Evolutionary conservation across 352 stramenopile genomes (phyloP), one percentile per base, ranked within the genome.

Genomic region (Thraustotheca clavata): DNA sequence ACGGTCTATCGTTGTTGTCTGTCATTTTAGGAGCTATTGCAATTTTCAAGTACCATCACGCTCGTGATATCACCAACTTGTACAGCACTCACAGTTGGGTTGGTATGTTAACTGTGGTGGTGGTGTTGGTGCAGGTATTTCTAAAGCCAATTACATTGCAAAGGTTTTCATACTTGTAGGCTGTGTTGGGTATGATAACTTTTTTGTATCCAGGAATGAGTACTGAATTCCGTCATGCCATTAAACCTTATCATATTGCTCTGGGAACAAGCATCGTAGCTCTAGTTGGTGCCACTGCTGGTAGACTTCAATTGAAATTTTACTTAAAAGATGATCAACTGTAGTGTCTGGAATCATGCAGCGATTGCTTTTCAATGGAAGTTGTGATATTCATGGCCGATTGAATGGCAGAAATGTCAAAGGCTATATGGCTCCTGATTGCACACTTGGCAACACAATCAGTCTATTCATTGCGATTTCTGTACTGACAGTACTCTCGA

Each of bases 51-150:
- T 95, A 89, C 71, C 84, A 95, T 75, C 89, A 91, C 50, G 86
- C 93, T 47, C 84, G 89, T 67, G 71, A 69, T 22, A 94, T 94
- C 68, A 87, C 76, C 22, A 94, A 95, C 60, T 57, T 95, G 27
- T 93, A 92, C 73, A 91, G 80, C 59, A 73, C 94, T 9, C 86
- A 95, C 77, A 93, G 83, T 59, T 95, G 84, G 86, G 48, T 95
- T n/a, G 86, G 86, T 36, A 60, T 94, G 26, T 39, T 72, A 16
- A 83, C 79, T 29, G 67, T 87, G 50, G 72, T 89, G 40, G 50
- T 87, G 33, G 87, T 89, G 47, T 52, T 43, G 2, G 59, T 27
- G 0, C 69, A 87, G 63, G 77, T 89, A 72, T 50, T 14, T 50
- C n/a, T 36, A 26, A 31, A 35, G 16, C 18, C 18, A 67, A 4